Evolutionary conservation across 2,329 filamentous ascomycete species (phyloP), one percentile per base, ranked within the genome.

Genomic region (Neopestalotiopsis sp.): DNA sequence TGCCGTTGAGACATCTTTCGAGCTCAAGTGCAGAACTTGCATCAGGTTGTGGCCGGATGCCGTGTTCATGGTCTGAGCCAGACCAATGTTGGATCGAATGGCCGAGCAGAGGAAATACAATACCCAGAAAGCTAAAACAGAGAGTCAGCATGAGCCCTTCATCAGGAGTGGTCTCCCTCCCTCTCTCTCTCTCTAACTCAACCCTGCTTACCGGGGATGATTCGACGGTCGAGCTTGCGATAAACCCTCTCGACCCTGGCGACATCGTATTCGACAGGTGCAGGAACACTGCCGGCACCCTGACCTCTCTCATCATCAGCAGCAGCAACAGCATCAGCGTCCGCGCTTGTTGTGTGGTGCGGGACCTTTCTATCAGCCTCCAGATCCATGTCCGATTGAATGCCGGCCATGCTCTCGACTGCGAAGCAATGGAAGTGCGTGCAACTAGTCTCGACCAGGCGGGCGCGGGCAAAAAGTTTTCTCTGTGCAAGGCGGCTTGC

Each of bases 41-140:
- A 88, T 88, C n/a, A 97, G 88, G 77, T 96, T 91, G 77, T 97
- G 94, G 42, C 88, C 86, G 57, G 87, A 81, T 20, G 86, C 81
- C 38, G 81, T 81, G 81, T 97, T 97, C 94, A 97, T 97, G 1
- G 94, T 97, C 82, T 97, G 94, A n/a, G 94, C 93, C 73, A 97
- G 90, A 71, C 94, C 94, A 72, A 97, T 93, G 81, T 97, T 97
- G 75, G 94, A 96, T 66, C 94, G 91, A 75, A 97, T 96, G 70
- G 94, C 94, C 0, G 94, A 96, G 85, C 94, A 96, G 72, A 97
- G 88, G 78, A 97, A 97, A 83, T 97, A 97, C 17, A 97, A 86
- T 17, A 91, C 80, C 94, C 94, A 97, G 80, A 97, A 95, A 38
- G 94, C 93, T 87, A 24, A 56, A 28, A 34, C 17, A 5, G 0